Conservation (phyloP, 306 rosid genomes). For the Begonia fuchsioides region DNA sequence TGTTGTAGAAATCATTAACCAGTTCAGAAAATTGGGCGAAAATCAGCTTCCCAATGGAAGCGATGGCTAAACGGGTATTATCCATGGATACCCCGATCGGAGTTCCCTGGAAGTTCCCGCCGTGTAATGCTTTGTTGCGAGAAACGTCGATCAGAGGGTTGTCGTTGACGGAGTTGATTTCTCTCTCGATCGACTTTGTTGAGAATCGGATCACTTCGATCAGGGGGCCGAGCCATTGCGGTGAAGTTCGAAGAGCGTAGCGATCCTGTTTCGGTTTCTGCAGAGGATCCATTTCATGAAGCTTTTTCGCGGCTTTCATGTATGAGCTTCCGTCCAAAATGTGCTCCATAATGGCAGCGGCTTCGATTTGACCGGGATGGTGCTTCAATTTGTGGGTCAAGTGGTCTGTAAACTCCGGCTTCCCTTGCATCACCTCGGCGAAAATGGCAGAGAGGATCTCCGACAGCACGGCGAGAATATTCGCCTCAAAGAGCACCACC, state of each 20-base stretch:
- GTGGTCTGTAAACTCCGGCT: constrained; percentile 85
- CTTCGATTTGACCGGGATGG: constrained; percentile 93
- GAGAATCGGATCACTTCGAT: constrained; percentile 80
- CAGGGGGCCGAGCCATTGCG: constrained; percentile 89
- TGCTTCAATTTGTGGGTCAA: constrained; percentile 78
- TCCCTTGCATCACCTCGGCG: constrained; percentile 82
- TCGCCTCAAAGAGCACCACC: constrained; percentile 69
- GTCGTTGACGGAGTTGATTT: constrained; percentile 80
- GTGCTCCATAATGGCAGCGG: constrained; percentile 95
- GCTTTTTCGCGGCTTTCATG: constrained; percentile 47
- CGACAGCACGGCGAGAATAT: constrained; percentile 42
- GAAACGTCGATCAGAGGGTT: constrained; percentile 92
- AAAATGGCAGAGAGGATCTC: constrained; percentile 69
- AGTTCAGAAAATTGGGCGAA: constrained; percentile 92
- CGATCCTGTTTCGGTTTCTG: constrained; percentile 81
- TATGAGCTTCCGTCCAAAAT: constrained; percentile 76
- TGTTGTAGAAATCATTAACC: constrained; percentile 76
- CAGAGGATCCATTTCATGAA: constrained; percentile 65
- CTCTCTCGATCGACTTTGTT: constrained; percentile 76
- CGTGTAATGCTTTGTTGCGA: constrained; percentile 79
- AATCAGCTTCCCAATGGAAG: constrained; percentile 79
- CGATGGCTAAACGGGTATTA: constrained; percentile 77
- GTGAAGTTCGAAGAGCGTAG: constrained; percentile 79
- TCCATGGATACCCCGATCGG: constrained; percentile 98
- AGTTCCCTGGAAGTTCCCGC: constrained; percentile 93